These are phyloP conservation scores for Pilaira anomala DNA, from an alignment of 192 early-diverging fungal species.

Conservation along the genomic window DNA sequence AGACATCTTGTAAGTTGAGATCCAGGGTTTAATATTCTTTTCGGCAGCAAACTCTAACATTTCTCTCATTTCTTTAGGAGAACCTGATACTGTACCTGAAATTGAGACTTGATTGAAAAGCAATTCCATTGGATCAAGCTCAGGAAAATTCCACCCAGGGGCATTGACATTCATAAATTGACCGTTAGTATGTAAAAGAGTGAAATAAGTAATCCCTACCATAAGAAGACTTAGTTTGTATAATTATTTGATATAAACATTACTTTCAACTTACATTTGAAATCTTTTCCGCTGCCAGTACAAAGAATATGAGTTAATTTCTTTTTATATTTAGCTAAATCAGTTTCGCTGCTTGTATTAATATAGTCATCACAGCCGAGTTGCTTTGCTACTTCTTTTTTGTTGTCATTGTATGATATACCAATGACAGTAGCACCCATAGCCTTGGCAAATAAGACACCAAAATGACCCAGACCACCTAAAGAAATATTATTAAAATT, in stretches of 20 bases:
- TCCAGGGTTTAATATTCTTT: conserved; percentile 55
- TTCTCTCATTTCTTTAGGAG: conserved; percentile 48
- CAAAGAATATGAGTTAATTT: conserved; percentile 32
- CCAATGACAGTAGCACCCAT: conserved; percentile 52
- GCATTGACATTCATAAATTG: conserved; percentile 61
- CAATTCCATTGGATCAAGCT: conserved; percentile 18
- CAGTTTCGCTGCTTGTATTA: conserved; percentile 15
- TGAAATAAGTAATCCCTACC: conserved; percentile 13
- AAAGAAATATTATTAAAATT: not conserved
- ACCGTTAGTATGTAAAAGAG: conserved; percentile 35
- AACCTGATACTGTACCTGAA: conserved; percentile 61
- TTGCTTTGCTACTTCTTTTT: conserved; percentile 53
- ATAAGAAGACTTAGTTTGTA: not conserved
- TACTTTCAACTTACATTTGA: conserved; percentile 18
- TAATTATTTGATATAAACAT: not conserved
- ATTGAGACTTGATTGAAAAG: conserved; percentile 39
- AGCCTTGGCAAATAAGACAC: conserved; percentile 50
- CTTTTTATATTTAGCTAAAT: conserved; percentile 9
- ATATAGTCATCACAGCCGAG: conserved; percentile 54
- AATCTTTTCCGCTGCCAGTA: conserved; percentile 11
- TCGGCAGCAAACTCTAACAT: conserved; percentile 62
- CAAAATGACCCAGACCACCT: conserved; percentile 67
- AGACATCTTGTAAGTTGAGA: conserved; percentile 52
- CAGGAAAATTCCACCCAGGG: conserved; percentile 41
- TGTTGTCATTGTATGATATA: conserved; percentile 53